These are phyloP conservation scores for Ophiostoma novo-ulmi DNA, from an alignment of 2,329 filamentous ascomycete genomes.

Conservation along the genomic window DNA sequence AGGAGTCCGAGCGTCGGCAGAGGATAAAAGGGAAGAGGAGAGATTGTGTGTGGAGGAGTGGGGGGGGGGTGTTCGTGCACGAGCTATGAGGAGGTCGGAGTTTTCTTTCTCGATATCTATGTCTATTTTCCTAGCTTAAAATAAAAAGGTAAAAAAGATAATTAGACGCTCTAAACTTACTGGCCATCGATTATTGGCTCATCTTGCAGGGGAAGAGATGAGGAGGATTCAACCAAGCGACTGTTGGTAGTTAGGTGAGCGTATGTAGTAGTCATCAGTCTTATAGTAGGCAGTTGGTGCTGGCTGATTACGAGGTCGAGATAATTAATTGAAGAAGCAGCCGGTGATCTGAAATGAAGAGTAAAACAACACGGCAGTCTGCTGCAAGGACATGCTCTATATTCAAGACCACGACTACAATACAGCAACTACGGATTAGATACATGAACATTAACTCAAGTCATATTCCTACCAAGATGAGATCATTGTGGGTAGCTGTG, in stretches of 20 bases:
- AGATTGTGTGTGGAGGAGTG: background rate
- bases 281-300: background rate
- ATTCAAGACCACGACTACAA: too few relatives aligned
- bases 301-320: background rate
- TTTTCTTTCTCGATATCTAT: background rate
- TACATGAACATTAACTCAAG: background rate
- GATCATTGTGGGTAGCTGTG: background rate
- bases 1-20: conserved; percentile 6
- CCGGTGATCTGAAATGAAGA: background rate
- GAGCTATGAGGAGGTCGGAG: background rate
- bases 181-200: background rate
- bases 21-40: background rate
- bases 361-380: background rate
- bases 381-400: background rate
- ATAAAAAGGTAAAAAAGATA: background rate
- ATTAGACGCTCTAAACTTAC: background rate
- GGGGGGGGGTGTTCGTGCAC: background rate
- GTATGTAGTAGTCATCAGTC: background rate
- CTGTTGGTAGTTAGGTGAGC: background rate
- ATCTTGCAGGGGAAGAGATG: background rate
- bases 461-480: background rate
- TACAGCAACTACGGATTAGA: too few relatives aligned
- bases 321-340: background rate
- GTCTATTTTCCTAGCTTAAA: background rate
- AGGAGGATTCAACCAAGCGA: background rate